These are phyloP conservation scores for Leptodontidium sp. DNA, from an alignment of 2,329 filamentous ascomycete species.

Conservation along the genomic window DNA sequence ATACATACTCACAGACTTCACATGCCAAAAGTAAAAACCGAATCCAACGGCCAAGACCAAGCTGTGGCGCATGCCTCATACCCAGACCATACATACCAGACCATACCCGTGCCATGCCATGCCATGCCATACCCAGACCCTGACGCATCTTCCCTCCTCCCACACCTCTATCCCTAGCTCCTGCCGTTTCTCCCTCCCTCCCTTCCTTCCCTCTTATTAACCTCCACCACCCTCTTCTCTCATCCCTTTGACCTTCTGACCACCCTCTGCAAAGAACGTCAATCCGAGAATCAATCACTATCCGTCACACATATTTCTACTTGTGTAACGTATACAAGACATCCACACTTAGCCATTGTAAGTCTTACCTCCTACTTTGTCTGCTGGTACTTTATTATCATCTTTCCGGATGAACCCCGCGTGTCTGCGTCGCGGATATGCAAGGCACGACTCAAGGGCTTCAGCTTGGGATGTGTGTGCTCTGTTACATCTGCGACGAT, in stretches of 20 bases:
- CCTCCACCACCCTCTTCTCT: slow-evolving; percentile 21
- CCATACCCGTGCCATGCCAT: background rate
- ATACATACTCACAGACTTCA: background rate
- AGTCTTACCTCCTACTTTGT: slow-evolving; percentile 2
- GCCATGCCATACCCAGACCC: too few species aligned
- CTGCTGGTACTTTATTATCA: background rate
- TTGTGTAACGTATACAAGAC: background rate
- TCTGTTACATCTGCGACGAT: background rate
- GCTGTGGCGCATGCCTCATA: slow-evolving; percentile 1
- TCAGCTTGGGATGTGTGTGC: background rate
- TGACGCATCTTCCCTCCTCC: too few species aligned
- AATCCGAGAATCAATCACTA: background rate
- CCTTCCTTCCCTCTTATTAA: slow-evolving; percentile 20
- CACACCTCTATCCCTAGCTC: too few species aligned
- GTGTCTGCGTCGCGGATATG: background rate
- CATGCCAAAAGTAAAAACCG: background rate
- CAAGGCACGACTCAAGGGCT: slow-evolving; percentile 2
- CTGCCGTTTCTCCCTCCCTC: background rate
- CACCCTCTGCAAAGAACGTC: slow-evolving; percentile 15
- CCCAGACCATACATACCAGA: background rate
- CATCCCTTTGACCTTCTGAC: slow-evolving; percentile 25
- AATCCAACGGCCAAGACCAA: background rate
- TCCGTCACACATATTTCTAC: slow-evolving; percentile 10
- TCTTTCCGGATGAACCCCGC: background rate
- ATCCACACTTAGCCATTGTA: slow-evolving; percentile 12